Evolutionary conservation across 441 rosid genomes (phyloP).

Genomic region (Brassica balearica): DNA sequence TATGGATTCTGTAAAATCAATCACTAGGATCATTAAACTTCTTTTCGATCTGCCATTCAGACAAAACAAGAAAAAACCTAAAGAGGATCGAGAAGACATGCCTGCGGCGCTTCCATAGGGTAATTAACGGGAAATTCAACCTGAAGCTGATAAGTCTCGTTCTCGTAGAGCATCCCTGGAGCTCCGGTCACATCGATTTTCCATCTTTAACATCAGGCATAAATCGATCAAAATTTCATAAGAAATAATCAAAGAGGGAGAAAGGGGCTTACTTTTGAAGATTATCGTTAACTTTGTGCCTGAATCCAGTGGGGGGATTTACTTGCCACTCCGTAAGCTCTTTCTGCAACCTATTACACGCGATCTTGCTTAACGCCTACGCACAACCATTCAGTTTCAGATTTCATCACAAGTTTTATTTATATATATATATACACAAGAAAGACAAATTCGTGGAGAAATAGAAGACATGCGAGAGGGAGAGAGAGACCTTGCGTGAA

Average conservation of each 20-base stretch:
- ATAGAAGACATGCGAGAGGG: slow-evolving; percentile 31
- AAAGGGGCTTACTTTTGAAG: slow-evolving; percentile 53
- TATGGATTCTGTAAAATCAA: background rate
- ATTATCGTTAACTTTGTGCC: slow-evolving; percentile 66
- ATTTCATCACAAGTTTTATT: background rate
- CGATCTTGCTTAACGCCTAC: slow-evolving; percentile 69
- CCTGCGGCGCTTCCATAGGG: slow-evolving; percentile 83
- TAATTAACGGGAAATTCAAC: slow-evolving; percentile 77
- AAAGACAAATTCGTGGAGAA: background rate
- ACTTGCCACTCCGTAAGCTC: slow-evolving; percentile 71
- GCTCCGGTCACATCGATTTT: slow-evolving; percentile 75
- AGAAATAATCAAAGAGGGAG: background rate
- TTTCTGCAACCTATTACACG: slow-evolving; percentile 64
- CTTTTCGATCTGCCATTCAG: background rate
- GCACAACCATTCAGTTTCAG: slow-evolving; percentile 12
- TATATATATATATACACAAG: background rate
- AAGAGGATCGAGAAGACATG: slow-evolving; percentile 16
- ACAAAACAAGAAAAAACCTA: slow-evolving; percentile 5
- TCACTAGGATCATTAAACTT: background rate
- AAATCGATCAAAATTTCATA: background rate
- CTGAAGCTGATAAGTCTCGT: slow-evolving; percentile 76
- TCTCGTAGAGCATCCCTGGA: slow-evolving; percentile 67
- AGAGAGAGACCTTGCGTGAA: slow-evolving; percentile 55
- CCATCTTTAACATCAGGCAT: slow-evolving; percentile 55
- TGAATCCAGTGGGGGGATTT: slow-evolving; percentile 61